phyloP scores from a whole-genome alignment of 371 early-diverging fungal genomes.

The Apophysomyces variabilis region DNA sequence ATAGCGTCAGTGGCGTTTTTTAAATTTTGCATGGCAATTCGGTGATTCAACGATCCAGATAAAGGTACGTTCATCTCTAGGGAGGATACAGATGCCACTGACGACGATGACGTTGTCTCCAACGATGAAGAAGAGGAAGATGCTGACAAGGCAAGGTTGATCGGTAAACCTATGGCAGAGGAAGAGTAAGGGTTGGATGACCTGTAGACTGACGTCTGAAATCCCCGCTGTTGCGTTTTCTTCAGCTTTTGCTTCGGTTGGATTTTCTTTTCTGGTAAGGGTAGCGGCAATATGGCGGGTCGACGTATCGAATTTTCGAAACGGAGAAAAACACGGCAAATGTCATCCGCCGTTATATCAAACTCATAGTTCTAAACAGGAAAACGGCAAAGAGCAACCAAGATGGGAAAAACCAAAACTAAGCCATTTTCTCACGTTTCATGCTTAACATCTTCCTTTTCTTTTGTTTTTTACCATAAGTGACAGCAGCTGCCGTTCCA shows the following conservation, averaged over 20 bases:
- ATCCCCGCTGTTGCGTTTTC: background rate
- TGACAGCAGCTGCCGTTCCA: constrained; percentile 80
- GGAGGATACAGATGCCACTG: background rate
- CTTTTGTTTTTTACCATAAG: constrained; percentile 52
- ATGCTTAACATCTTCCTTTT: background rate
- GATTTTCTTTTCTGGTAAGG: background rate
- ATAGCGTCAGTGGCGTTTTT: constrained; percentile 8
- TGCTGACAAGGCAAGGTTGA: constrained; percentile 1
- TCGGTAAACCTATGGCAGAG: background rate
- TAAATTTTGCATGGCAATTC: background rate
- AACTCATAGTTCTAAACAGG: constrained; percentile 24
- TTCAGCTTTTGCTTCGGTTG: background rate
- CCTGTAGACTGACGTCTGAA: background rate
- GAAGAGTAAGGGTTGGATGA: background rate
- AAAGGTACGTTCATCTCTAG: background rate
- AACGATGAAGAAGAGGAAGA: constrained; percentile 18
- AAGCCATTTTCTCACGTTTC: constrained; percentile 10
- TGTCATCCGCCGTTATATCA: constrained; percentile 16
- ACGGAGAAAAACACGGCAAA: constrained; percentile 8
- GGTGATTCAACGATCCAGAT: constrained; percentile 1
- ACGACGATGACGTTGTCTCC: constrained; percentile 17
- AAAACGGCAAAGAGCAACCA: constrained; percentile 10
- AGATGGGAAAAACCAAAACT: constrained; percentile 9
- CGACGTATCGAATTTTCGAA: constrained; percentile 1
- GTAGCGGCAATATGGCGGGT: background rate